Evolutionary conservation across 1,284 basidiomycete genomes (phyloP).

Genomic region (Austroboletus niveus): DNA sequence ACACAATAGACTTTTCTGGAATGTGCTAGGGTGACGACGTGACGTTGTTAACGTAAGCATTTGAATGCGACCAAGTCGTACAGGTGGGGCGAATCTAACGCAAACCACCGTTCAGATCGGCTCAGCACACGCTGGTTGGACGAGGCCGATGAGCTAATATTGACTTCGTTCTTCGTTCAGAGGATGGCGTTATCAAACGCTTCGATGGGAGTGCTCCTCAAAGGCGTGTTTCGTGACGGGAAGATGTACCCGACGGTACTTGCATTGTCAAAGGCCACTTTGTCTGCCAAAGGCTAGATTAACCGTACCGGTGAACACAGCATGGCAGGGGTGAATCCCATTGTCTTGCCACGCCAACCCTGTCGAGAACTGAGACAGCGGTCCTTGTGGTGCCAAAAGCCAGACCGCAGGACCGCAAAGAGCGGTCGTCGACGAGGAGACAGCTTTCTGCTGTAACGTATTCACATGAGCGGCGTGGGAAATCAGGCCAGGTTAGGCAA

Average conservation of each 20-base stretch:
- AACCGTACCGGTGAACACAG: slow-evolving; percentile 7
- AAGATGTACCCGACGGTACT: not conserved
- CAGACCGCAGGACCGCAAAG: too few species aligned
- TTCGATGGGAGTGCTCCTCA: not conserved
- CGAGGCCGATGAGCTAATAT: slow-evolving; percentile 2
- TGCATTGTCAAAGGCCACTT: slow-evolving; percentile 2
- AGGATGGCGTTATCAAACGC: not conserved
- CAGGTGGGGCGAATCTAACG: not conserved
- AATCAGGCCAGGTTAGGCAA: slow-evolving; percentile 14
- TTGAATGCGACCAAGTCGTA: not conserved
- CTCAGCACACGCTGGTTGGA: not conserved
- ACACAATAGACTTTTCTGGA: slow-evolving; percentile 1
- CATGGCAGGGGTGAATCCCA: slow-evolving; percentile 22
- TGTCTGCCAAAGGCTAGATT: slow-evolving; percentile 1
- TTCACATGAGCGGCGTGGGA: slow-evolving; percentile 29
- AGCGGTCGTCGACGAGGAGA: too few species aligned
- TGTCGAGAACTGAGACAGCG: slow-evolving; percentile 3
- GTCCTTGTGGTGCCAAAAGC: slow-evolving; percentile 11
- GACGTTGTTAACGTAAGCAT: not conserved
- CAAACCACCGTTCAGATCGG: not conserved
- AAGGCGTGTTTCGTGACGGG: not conserved
- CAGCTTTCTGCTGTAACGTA: not conserved
- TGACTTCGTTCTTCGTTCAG: not conserved
- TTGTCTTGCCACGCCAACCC: slow-evolving; percentile 2
- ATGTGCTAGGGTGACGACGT: not conserved